A percentile compares a stretch with the other conserved stretches of the same genome.
phyloP scores from a whole-genome alignment of 2,329 filamentous ascomycete genomes.

The Monosporascus ibericus region DNA sequence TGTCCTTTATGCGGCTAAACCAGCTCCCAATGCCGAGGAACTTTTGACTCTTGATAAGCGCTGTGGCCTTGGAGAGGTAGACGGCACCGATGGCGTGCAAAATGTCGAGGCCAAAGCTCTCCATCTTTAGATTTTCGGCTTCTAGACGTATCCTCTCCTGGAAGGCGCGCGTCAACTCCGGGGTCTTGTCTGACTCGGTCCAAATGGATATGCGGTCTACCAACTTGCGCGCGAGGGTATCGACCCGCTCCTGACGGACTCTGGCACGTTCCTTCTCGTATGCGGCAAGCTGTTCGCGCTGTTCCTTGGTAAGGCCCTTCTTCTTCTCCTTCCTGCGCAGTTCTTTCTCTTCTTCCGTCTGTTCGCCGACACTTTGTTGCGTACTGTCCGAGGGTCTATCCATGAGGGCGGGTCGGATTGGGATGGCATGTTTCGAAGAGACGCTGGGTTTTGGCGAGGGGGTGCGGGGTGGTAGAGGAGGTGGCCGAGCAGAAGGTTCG shows the following conservation, averaged over 20 bases:
- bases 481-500: slow-evolving; percentile 18
- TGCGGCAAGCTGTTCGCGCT: slow-evolving; percentile 82
- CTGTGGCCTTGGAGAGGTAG: slow-evolving; percentile 81
- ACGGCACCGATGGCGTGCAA: slow-evolving; percentile 90
- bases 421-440: slow-evolving; percentile 47
- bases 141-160: slow-evolving; percentile 91
- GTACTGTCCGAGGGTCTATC: slow-evolving; percentile 76
- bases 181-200: slow-evolving; percentile 92
- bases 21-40: slow-evolving; percentile 95
- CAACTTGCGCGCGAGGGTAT: slow-evolving; percentile 77
- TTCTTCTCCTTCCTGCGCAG: slow-evolving; percentile 75
- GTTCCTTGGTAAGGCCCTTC: slow-evolving; percentile 84
- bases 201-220: slow-evolving; percentile 86
- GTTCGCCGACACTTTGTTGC: slow-evolving; percentile 47
- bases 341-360: slow-evolving; percentile 69
- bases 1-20: slow-evolving; percentile 90
- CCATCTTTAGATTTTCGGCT: slow-evolving; percentile 98
- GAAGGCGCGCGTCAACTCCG: slow-evolving; percentile 81
- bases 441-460: slow-evolving; percentile 34
- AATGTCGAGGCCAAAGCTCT: slow-evolving; percentile 94
- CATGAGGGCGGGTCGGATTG: slow-evolving; percentile 79
- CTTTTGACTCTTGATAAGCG: slow-evolving; percentile 90
- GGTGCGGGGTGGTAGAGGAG: slow-evolving; percentile 26
- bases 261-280: slow-evolving; percentile 80
- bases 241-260: slow-evolving; percentile 83